Evolutionary conservation across 169 alveolate species (phyloP).

Genomic region (Babesia sp.): DNA sequence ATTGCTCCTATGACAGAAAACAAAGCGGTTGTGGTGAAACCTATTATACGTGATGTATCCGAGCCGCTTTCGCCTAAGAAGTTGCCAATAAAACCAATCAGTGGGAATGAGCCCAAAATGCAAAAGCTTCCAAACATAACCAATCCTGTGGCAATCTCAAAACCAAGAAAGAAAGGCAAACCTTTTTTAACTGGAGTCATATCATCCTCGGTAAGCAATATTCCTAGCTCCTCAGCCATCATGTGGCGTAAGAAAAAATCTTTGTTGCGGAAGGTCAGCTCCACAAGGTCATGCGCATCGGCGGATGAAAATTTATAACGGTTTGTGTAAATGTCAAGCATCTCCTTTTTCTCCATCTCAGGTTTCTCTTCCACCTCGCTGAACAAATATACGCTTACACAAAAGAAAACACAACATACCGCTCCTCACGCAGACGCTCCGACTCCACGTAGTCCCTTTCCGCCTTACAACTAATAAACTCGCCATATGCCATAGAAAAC

Average conservation of each 20-base stretch:
- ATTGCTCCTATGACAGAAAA: conserved; percentile 52
- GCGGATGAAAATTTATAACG: conserved; percentile 82
- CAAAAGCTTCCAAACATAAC: conserved; percentile 85
- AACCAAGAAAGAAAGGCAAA: conserved; percentile 15
- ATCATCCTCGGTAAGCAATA: conserved; percentile 73
- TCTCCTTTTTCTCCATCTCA: conserved; percentile 85
- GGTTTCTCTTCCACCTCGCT: conserved; percentile 89
- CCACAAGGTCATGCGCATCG: conserved; percentile 86
- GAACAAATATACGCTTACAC: conserved; percentile 42
- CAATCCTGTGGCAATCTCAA: conserved; percentile 64
- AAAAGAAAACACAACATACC: conserved; percentile 61
- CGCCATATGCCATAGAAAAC: conserved; percentile 89
- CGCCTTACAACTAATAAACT: conserved; percentile 82
- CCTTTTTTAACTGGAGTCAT: conserved; percentile 75
- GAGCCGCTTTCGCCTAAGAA: conserved; percentile 13
- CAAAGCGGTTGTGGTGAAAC: conserved; percentile 34
- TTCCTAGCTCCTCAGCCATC: conserved; percentile 91
- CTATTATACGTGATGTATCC: conserved; percentile 1
- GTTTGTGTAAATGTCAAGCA: conserved; percentile 83
- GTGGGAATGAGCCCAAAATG: conserved; percentile 84
- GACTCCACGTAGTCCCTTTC: conserved; percentile 79
- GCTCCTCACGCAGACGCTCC: conserved; percentile 80
- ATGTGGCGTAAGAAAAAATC: conserved; percentile 86
- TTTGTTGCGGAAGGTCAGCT: conserved; percentile 81
- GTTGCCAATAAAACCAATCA: conserved; percentile 81